A percentile compares a stretch with the other conserved stretches of the same genome.
These are phyloP conservation scores for Solanum rostratum DNA, from an alignment of 257 asterid genomes.

Conservation along the genomic window DNA sequence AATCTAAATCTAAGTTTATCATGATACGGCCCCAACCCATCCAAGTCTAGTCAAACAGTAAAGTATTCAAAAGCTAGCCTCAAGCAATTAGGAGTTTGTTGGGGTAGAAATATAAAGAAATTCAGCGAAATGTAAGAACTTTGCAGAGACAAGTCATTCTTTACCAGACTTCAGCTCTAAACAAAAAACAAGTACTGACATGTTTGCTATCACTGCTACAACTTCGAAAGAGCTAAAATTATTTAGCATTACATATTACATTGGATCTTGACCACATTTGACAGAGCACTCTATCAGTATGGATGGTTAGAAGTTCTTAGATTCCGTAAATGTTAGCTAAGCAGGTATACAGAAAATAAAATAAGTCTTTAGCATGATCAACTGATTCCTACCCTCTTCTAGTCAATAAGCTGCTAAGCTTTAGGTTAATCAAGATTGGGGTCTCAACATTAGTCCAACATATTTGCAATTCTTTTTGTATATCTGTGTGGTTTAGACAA, in stretches of 20 bases:
- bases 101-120: neutral
- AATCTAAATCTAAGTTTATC: neutral
- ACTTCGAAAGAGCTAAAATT: neutral
- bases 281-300: neutral
- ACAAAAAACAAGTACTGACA: neutral
- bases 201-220: neutral
- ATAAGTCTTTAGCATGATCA: neutral
- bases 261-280: neutral
- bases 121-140: neutral
- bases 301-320: neutral
- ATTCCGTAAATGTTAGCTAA: neutral
- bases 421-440: neutral
- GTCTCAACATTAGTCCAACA: neutral
- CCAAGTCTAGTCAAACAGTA: neutral
- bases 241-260: neutral
- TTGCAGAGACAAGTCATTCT: neutral
- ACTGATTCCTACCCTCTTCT: neutral
- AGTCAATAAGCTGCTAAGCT: neutral
- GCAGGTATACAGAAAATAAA: neutral
- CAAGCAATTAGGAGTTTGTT: neutral
- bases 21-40: neutral
- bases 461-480: neutral
- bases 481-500: neutral
- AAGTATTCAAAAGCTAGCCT: neutral
- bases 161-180: neutral